phyloP scores from a whole-genome alignment of 495 filamentous ascomycete genomes.

The Hypoxylon trugodes region DNA sequence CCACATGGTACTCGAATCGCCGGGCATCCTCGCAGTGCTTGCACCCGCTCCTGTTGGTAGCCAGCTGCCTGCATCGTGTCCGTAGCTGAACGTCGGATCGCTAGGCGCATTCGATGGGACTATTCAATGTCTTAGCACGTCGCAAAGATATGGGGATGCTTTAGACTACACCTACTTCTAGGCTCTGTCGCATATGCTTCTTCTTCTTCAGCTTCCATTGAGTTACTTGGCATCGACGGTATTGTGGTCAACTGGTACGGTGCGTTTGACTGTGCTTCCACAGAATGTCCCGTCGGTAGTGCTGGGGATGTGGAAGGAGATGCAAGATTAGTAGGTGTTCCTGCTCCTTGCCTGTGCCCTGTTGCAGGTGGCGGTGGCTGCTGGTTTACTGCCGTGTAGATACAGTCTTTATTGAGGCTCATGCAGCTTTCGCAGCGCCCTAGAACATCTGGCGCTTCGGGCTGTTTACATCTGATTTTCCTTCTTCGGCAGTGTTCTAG shows the following conservation, averaged over 20 bases:
- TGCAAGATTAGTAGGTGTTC: conserved; percentile 50
- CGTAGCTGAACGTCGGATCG: conserved; percentile 50
- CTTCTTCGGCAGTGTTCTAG: conserved; percentile 91
- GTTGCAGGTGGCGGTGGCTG: conserved; percentile 65
- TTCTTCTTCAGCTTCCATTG: conserved; percentile 51
- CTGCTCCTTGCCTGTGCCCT: conserved; percentile 49
- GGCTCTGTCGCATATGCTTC: conserved; percentile 49
- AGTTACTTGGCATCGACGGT: conserved; percentile 56
- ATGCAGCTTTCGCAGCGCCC: conserved; percentile 96
- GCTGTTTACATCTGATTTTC: conserved; percentile 92
- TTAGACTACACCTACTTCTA: conserved; percentile 50
- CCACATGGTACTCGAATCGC: conserved; percentile 49
- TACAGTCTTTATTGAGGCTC: conserved; percentile 93
- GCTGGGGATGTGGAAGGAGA: conserved; percentile 61
- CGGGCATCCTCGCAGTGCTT: conserved; percentile 44
- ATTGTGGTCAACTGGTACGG: conserved; percentile 55
- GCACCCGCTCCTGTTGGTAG: conserved; percentile 51
- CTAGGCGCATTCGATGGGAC: conserved; percentile 46
- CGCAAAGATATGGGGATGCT: no score
- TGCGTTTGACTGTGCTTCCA: conserved; percentile 53
- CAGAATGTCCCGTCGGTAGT: conserved; percentile 52
- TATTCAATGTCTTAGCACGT: conserved; percentile 48
- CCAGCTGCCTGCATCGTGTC: conserved; percentile 54
- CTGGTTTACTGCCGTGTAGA: conserved; percentile 94
- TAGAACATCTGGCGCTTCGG: conserved; percentile 69